Evolutionary conservation across 1,284 basidiomycete genomes (phyloP).

Genomic region (Cutaneotrichosporon dermatis): DNA sequence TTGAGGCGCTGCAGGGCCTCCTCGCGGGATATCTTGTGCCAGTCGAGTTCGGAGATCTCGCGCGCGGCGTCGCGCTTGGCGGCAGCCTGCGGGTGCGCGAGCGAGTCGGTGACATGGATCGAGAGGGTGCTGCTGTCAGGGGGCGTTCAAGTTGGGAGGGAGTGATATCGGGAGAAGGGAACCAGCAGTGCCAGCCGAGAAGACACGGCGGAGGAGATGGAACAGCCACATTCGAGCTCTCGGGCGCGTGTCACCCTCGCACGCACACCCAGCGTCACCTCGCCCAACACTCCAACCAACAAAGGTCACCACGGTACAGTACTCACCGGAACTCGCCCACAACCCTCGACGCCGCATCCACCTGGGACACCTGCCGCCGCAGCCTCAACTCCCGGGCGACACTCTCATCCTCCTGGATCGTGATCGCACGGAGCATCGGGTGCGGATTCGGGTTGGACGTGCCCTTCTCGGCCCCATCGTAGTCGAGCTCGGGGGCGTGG

Average conservation of each 20-base stretch:
- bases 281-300: too few relatives aligned
- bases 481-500: too few relatives aligned
- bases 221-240: too few relatives aligned
- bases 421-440: conserved; percentile 5
- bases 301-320: too few relatives aligned
- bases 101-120: conserved; percentile 42
- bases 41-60: conserved; percentile 52
- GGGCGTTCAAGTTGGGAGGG: too few relatives aligned
- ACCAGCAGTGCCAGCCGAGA: too few relatives aligned
- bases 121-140: conserved; percentile 47
- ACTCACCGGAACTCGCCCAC: conserved; percentile 41
- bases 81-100: conserved; percentile 14
- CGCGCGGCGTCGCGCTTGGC: conserved; percentile 26
- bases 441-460: too few relatives aligned
- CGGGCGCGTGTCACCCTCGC: too few relatives aligned
- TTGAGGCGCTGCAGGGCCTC: conserved; percentile 56
- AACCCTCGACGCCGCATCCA: conserved; percentile 27
- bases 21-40: conserved; percentile 54
- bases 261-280: too few relatives aligned
- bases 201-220: too few relatives aligned
- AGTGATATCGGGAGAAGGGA: too few relatives aligned
- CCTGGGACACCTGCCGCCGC: conserved; percentile 27
- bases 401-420: conserved; percentile 23
- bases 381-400: conserved; percentile 20
- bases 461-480: too few relatives aligned